Percentiles rank a stretch among this genome's conserved stretches.
Conservation (phyloP, 2,329 filamentous ascomycete genomes). For the Pseudogymnoascus sp. region DNA sequence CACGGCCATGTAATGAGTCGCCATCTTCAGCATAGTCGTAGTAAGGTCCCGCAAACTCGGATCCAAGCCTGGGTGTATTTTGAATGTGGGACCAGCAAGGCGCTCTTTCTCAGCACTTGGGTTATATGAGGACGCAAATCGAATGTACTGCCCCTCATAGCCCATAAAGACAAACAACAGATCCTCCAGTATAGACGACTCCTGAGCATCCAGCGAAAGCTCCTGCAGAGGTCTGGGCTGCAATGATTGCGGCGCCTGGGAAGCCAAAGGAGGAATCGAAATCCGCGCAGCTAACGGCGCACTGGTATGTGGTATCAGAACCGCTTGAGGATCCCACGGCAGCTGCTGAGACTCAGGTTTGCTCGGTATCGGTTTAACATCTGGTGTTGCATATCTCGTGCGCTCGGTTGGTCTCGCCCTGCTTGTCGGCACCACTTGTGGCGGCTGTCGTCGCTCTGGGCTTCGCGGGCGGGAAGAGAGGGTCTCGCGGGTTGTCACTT, state of each 20-base stretch:
- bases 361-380: slow-evolving; percentile 28
- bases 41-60: slow-evolving; percentile 85
- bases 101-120: slow-evolving; percentile 79
- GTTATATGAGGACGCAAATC: slow-evolving; percentile 75
- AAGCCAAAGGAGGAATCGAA: slow-evolving; percentile 63
- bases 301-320: slow-evolving; percentile 57
- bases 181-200: slow-evolving; percentile 81
- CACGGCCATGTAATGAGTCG: slow-evolving; percentile 83
- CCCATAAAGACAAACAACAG: slow-evolving; percentile 95
- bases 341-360: slow-evolving; percentile 41
- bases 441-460: slow-evolving; percentile 35
- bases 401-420: slow-evolving; percentile 19
- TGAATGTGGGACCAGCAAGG: slow-evolving; percentile 72
- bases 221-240: slow-evolving; percentile 61
- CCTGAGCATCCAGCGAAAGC: slow-evolving; percentile 72
- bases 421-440: slow-evolving; percentile 17
- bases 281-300: slow-evolving; percentile 42
- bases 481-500: slow-evolving; percentile 56
- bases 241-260: slow-evolving; percentile 59
- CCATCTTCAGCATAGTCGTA: slow-evolving; percentile 83
- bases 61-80: slow-evolving; percentile 74
- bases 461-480: slow-evolving; percentile 51
- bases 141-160: slow-evolving; percentile 95
- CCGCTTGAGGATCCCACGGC: slow-evolving; percentile 73
- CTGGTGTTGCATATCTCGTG: slow-evolving; percentile 20